These are phyloP conservation scores for Candida lessepsii DNA, from an alignment of 805 yeast species.

Conservation along the genomic window DNA sequence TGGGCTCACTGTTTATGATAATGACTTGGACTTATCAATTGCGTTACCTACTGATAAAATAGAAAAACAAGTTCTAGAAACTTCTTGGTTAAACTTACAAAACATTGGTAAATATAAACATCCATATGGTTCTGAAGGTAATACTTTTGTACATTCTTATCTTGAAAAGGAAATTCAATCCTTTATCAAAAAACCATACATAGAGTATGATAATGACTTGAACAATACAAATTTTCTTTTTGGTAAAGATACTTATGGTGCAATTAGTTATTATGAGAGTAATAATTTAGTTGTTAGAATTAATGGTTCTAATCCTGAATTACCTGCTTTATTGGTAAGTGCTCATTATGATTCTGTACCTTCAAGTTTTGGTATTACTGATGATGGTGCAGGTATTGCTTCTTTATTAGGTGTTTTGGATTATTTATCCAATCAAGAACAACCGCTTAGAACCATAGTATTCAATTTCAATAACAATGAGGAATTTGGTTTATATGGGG, in stretches of 20 bases:
- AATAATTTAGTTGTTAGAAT: conserved; percentile 76
- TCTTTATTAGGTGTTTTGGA: conserved; percentile 70
- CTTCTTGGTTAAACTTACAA: conserved; percentile 73
- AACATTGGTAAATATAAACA: conserved; percentile 64
- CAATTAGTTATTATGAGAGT: conserved; percentile 74
- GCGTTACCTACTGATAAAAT: conserved; percentile 44
- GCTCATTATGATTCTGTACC: conserved; percentile 93
- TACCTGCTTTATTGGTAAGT: conserved; percentile 71
- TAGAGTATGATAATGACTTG: conserved; percentile 41
- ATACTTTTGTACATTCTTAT: conserved; percentile 74
- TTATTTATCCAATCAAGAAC: conserved; percentile 37
- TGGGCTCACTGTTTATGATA: conserved; percentile 36
- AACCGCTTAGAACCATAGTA: conserved; percentile 69
- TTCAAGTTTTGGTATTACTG: conserved; percentile 83
- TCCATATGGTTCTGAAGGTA: conserved; percentile 76
- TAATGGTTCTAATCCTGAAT: conserved; percentile 54
- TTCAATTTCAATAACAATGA: conserved; percentile 89
- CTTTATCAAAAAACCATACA: conserved; percentile 30
- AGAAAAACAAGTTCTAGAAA: conserved; percentile 31
- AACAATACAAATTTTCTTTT: conserved; percentile 46
- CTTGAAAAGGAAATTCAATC: conserved; percentile 43
- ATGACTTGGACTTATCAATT: conserved; percentile 38
- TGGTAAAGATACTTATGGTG: conserved; percentile 49
- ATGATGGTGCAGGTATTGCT: conserved; percentile 88
- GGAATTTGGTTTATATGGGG: conserved; percentile 85